phyloP scores from a whole-genome alignment of 352 stramenopile genomes.

The Halophytophthora polymorphica region DNA sequence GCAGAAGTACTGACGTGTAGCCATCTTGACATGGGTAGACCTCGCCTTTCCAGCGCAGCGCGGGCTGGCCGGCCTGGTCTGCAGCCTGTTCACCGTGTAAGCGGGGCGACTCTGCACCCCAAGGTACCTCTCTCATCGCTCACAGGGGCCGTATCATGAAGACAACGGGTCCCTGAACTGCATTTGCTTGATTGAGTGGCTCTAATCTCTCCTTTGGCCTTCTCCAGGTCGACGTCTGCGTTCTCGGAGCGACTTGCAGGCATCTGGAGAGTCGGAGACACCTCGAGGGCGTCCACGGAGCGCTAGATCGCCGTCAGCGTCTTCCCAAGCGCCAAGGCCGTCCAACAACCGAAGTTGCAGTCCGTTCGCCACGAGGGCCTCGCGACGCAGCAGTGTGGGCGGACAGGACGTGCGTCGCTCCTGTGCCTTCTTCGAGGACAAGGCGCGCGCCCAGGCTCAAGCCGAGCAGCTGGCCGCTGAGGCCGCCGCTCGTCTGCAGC shows the following conservation, averaged over 20 bases:
- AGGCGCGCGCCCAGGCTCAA: constrained; percentile 40
- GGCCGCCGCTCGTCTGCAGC: constrained; percentile 31
- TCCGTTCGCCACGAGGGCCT: constrained; percentile 16
- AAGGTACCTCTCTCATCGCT: constrained; percentile 15
- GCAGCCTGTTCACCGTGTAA: constrained; percentile 15
- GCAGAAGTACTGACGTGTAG: not conserved
- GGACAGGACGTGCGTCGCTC: constrained; percentile 30
- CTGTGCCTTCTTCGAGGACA: constrained; percentile 62
- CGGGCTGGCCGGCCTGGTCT: constrained; percentile 21
- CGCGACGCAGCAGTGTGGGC: constrained; percentile 6
- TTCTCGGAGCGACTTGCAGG: constrained; percentile 11
- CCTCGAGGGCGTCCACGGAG: constrained; percentile 1
- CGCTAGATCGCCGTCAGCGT: constrained; percentile 3
- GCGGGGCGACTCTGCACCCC: constrained; percentile 5
- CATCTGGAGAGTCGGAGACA: constrained; percentile 3
- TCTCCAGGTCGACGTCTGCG: constrained; percentile 4
- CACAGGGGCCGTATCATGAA: too few species aligned
- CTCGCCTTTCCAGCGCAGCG: constrained; percentile 24
- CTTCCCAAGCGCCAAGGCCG: constrained; percentile 10
- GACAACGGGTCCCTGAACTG: too few species aligned
- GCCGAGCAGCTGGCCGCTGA: constrained; percentile 21
- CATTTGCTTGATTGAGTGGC: too few species aligned
- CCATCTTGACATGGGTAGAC: constrained; percentile 7
- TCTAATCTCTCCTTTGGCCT: too few species aligned
- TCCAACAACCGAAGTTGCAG: constrained; percentile 14